A percentile compares a stretch with the other conserved stretches of the same genome.
Conservation (phyloP, 306 rosid genomes). For the Albizia julibrissin region DNA sequence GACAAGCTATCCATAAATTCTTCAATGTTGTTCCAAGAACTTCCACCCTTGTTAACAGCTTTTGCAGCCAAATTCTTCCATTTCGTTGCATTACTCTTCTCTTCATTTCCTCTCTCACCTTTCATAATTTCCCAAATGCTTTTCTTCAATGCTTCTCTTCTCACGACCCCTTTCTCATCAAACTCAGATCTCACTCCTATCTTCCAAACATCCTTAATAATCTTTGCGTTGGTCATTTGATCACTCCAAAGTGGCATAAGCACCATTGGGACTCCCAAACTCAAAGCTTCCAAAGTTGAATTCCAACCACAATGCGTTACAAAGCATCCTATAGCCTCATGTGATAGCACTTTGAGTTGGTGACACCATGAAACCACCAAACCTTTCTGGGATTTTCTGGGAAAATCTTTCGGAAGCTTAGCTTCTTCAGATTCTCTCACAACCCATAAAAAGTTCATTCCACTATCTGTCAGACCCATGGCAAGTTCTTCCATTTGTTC, state of each 20-base stretch:
- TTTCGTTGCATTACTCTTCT: background rate
- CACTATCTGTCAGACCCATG: background rate
- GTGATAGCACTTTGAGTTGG: slow-evolving; percentile 10
- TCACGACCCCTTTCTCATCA: background rate
- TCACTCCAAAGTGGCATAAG: background rate
- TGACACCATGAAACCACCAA: background rate
- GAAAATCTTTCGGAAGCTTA: background rate
- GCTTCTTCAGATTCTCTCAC: background rate
- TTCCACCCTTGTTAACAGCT: background rate
- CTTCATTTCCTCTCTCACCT: background rate
- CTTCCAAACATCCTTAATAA: slow-evolving; percentile 3
- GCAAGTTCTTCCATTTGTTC: slow-evolving; percentile 2
- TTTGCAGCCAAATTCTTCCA: background rate
- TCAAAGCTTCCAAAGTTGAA: background rate
- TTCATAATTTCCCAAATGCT: background rate
- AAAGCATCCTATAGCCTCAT: background rate
- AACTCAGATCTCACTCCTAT: background rate
- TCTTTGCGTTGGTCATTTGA: background rate
- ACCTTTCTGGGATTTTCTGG: background rate
- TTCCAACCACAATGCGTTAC: background rate
- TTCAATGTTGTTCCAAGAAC: background rate
- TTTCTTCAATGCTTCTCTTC: background rate
- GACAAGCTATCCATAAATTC: background rate
- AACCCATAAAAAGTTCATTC: background rate
- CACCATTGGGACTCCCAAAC: background rate